Conservation (phyloP, 73 alveolate species). For the Breviolum minutum region DNA sequence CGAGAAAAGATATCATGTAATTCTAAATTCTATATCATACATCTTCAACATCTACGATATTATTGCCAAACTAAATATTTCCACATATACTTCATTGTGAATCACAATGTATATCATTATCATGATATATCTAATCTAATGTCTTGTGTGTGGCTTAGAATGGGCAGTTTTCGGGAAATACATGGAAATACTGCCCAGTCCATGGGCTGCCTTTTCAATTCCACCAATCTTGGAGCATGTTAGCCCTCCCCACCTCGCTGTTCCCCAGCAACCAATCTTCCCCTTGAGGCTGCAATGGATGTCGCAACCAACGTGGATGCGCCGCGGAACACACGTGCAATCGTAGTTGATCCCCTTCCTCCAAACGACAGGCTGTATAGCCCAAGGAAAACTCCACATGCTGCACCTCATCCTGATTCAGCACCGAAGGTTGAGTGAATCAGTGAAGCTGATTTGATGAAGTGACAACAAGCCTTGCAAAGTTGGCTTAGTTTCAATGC, state of each 20-base stretch:
- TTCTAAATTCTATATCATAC: too few species aligned
- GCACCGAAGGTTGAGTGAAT: neutral
- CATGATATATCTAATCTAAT: too few species aligned
- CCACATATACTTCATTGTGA: too few species aligned
- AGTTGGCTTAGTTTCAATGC: too few species aligned
- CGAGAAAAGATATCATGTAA: too few species aligned
- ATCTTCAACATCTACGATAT: too few species aligned
- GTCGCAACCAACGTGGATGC: constrained; percentile 89
- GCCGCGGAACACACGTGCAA: constrained; percentile 78
- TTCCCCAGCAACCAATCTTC: constrained; percentile 78
- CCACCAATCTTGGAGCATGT: neutral
- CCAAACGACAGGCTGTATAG: constrained; percentile 55
- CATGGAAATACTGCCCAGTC: too few species aligned
- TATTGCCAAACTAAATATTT: too few species aligned
- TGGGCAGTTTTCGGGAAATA: too few species aligned
- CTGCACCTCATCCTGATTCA: constrained; percentile 5
- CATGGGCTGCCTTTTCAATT: neutral
- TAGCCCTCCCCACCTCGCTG: constrained; percentile 7
- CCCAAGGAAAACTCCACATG: constrained; percentile 23
- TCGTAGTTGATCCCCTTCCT: constrained; percentile 34
- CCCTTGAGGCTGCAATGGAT: constrained; percentile 1
- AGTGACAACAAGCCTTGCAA: too few species aligned
- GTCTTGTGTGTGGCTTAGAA: too few species aligned
- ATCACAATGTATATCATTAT: neutral
- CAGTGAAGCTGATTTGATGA: too few species aligned